phyloP scores from a whole-genome alignment of 768 basidiomycete species.

The Mycena amicta region DNA sequence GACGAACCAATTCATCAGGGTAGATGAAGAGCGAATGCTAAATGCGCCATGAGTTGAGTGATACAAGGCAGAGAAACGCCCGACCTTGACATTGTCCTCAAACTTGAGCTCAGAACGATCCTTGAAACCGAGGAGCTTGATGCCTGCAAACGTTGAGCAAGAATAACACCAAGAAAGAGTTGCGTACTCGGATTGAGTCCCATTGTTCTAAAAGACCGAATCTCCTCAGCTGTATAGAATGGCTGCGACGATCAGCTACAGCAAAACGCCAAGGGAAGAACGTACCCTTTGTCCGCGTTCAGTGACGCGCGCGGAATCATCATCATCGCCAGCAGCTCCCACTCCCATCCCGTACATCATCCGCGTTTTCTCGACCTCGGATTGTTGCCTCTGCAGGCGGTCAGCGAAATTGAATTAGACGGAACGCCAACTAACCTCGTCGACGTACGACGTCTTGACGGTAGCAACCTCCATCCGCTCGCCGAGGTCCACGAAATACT shows the following conservation, averaged over 20 bases:
- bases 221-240: conserved; percentile 83
- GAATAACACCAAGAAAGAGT: background rate
- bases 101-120: conserved; percentile 66
- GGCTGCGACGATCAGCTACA: conserved; percentile 47
- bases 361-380: conserved; percentile 46
- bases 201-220: conserved; percentile 79
- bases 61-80: background rate
- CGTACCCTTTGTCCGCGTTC: conserved; percentile 55
- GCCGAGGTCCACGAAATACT: conserved; percentile 80
- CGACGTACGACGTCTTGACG: conserved; percentile 71
- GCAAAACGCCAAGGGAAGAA: background rate
- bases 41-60: background rate
- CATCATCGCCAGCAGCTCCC: conserved; percentile 44
- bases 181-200: conserved; percentile 72
- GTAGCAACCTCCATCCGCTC: conserved; percentile 77
- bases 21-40: conserved; percentile 85
- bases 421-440: conserved; percentile 56
- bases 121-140: conserved; percentile 90
- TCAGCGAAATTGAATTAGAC: background rate
- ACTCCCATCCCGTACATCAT: conserved; percentile 48
- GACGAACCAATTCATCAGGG: conserved; percentile 82
- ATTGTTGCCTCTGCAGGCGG: conserved; percentile 42
- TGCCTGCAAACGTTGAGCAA: background rate
- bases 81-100: conserved; percentile 81
- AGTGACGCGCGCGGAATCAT: conserved; percentile 43